Evolutionary conservation across 768 basidiomycete genomes (phyloP), one percentile per base, ranked within the genome.

Genomic region (Imleria badia): DNA sequence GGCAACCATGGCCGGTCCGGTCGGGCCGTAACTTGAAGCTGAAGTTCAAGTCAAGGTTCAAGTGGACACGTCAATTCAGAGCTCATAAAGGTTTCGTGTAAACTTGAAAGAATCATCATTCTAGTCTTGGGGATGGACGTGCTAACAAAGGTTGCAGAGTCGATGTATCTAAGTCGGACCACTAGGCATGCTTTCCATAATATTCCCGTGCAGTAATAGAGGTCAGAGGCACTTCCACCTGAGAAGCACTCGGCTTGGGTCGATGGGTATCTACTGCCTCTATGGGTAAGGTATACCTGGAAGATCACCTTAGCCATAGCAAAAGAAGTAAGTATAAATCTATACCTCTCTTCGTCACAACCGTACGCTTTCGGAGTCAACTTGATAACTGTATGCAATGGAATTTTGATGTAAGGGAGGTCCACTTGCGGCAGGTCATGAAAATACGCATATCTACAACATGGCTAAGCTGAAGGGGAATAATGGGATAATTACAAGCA

Each of bases 341-440:
- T 76, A 44, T 52, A 87, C 89, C 95, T 81, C 70, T 95, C 94
- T 69, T 99, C 97, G 69, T 98, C 94, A 75, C 96, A 98, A 36
- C 97, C 97, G 69, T 98, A 99, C 1, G 97, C 97, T 67, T 92
- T 94, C 11, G 97, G 97, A 1, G 96, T 98, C 43, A 99, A 80
- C 74, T 98, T 98, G 72, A 99, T 97, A 35, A 99, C 89, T 0
- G 96, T 99, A 68, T 99, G 97, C 52, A 96, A 72, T 1, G 94
- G 94, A 43, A 98, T 94, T 76, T 95, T 96, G 78, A 98, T 91
- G 69, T 99, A 99, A 1, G 97, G 97, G 33, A 99, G 79, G 66
- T 98, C 94, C 22, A 81, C 91, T 71, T 97, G 97, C 1, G 91
- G 83, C 22, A 96, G 75, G 62, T 95, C 82, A 70, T 93, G 89